Conservation (phyloP, 495 filamentous ascomycete species). For the Hypoxylon trugodes region DNA sequence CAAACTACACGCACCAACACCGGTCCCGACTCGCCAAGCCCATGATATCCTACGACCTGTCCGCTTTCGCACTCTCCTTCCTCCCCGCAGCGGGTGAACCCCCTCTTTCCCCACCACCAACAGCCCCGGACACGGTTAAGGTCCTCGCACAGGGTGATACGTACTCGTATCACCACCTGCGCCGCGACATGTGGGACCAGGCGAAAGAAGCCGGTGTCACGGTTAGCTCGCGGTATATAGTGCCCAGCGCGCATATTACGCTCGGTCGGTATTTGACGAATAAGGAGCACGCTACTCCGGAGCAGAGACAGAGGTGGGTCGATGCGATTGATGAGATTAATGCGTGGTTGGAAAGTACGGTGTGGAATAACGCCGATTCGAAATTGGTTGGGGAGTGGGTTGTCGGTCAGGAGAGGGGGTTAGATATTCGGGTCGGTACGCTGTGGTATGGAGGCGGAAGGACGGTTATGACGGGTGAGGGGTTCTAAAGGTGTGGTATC, state of each 20-base stretch:
- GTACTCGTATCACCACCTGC: conserved; percentile 92
- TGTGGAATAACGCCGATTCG: conserved; percentile 66
- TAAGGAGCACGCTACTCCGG: conserved; percentile 52
- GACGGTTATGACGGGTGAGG: conserved; percentile 68
- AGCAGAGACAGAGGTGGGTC: conserved; percentile 66
- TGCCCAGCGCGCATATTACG: conserved; percentile 89
- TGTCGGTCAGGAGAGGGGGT: conserved; percentile 77
- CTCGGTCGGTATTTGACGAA: conserved; percentile 79
- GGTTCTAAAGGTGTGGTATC: conserved; percentile 52
- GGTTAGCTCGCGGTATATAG: conserved; percentile 78
- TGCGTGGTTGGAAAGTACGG: conserved; percentile 68
- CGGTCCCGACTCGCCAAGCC: conserved; percentile 81
- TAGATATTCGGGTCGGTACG: conserved; percentile 72
- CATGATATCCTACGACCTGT: conserved; percentile 81
- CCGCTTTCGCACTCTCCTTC: conserved; percentile 86
- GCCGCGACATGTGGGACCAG: conserved; percentile 76
- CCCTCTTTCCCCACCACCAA: conserved; percentile 48
- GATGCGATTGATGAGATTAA: conserved; percentile 79
- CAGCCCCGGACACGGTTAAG: conserved; percentile 34
- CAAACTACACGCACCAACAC: conserved; percentile 67
- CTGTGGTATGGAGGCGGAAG: conserved; percentile 88
- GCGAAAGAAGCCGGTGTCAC: conserved; percentile 64
- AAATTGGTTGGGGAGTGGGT: conserved; percentile 67
- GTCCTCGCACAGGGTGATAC: conserved; percentile 53
- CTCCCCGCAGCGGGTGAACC: conserved; percentile 74